Evolutionary conservation across 768 basidiomycete genomes (phyloP), one percentile per base, ranked within the genome.

Genomic region (Boletus pseudopeckii): DNA sequence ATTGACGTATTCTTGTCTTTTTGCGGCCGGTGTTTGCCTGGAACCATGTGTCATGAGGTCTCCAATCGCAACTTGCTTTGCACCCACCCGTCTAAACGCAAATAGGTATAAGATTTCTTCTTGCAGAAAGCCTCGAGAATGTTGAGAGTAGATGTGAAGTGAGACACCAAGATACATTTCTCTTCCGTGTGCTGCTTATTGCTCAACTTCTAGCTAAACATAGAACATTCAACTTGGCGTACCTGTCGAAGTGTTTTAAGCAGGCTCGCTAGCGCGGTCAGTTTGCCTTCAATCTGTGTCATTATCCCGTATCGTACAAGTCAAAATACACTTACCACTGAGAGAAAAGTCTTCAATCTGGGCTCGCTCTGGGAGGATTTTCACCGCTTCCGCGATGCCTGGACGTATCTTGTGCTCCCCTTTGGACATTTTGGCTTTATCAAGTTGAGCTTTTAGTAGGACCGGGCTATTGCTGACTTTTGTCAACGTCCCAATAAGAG

Each of bases 91-190:
- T 99, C 96, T 33, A 98, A 78, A 3, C 97, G 84, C 57, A 87
- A 82, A 65, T 82, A 91, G 0, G 86, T 85, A 68, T 93, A 98
- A 10, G 76, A 73, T 61, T 79, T 82, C 57, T 79, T 82, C 68
- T 84, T 82, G 73, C 94, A 96, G 60, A 85, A 89, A 4, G 82
- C 83, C 73, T 98, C 92, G 30, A 99, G 75, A 52, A 99, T 83
- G 64, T 98, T 90, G 49, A 99, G 82, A 2, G 95, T 97, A 5
- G 89, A 87, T 0, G 95, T 98, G 64, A 90, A 99, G 67, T 98
- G 95, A n/a, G 94, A 98, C 33, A 96, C 91, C 39, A 99, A 72
- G 33, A 98, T 88, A 62, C 92, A 89, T 80, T 99, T 99, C 73
- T 99, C 96, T 38, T 89, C 85, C 0, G 91, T 93, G 34, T 76